Percentiles rank a stretch among this genome's conserved stretches.
Evolutionary conservation across 2,329 filamentous ascomycete species (phyloP).

Genomic region (Ceratocystis variospora): DNA sequence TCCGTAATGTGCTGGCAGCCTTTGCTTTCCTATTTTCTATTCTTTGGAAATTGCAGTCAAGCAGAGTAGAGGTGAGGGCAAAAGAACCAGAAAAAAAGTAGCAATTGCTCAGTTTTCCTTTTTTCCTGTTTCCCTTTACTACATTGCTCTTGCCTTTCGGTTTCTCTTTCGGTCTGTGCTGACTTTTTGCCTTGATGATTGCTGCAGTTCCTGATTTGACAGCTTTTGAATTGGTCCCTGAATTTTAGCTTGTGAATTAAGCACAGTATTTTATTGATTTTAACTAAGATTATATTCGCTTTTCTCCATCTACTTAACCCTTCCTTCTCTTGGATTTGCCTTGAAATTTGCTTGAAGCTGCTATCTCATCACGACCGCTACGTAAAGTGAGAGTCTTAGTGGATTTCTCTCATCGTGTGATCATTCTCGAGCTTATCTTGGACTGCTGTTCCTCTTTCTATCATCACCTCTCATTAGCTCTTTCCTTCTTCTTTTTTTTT

Average conservation of each 20-base stretch:
- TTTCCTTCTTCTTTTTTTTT: neutral
- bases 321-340: neutral
- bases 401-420: neutral
- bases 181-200: constrained; percentile 4
- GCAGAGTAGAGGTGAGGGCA: neutral
- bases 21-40: neutral
- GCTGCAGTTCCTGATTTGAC: constrained; percentile 4
- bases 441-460: neutral
- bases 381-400: neutral
- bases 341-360: neutral
- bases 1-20: neutral
- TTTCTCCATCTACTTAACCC: neutral
- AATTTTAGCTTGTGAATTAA: neutral
- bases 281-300: neutral
- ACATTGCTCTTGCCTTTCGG: neutral
- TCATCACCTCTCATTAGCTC: neutral
- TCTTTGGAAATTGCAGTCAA: neutral
- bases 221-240: constrained; percentile 5
- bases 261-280: neutral
- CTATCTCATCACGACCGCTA: neutral
- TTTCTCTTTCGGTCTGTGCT: neutral
- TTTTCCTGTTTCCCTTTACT: neutral
- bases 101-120: neutral
- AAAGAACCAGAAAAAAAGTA: neutral
- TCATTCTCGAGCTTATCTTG: neutral